Evolutionary conservation across 441 rosid genomes (phyloP), one percentile per base, ranked within the genome.

Genomic region (Manihot esculenta): DNA sequence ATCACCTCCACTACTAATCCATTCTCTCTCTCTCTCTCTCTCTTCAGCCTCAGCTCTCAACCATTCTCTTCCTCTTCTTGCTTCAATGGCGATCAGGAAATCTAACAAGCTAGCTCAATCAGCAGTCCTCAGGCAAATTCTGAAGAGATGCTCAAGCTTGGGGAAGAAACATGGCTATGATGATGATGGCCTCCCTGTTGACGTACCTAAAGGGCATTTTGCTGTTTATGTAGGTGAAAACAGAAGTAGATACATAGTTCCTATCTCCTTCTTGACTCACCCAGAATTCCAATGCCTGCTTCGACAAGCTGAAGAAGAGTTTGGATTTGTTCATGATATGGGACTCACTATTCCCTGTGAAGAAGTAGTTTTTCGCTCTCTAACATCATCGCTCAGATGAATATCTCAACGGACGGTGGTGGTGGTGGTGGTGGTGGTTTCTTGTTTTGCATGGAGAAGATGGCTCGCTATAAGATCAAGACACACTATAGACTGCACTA

Each of bases 281-380:
- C 99, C 98, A 20, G 85, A 88, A 78, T 92, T 92, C 60, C 96
- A 89, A 63, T 80, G 78, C 84, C 74, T 93, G 57, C 95, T 91
- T 74, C 82, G 78, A 72, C 88, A 76, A 70, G 98, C 99, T 0
- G 99, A 95, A 74, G 99, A 94, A 69, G 99, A 94, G 84, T 94
- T 92, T 56, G 99, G 99, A 0, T 94, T 94, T 33, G 96, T 88
- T 69, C 96, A 95, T 64, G 92, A 91, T 48, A 92, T 91, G 97
- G 99, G 99, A 18, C 85, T 95, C 70, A 95, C 96, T 5, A 89
- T 95, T 74, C 99, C 99, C 55, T 95, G 99, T 69, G 97, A 95
- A 80, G 99, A 95, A 82, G 85, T 84, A 17, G 91, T 80, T 62
- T 95, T 95, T 70, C 94, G 88, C 65, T 79, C 93, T 58, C 81